Evolutionary conservation across 1,284 basidiomycete species (phyloP).

Genomic region (Cutaneotrichosporon sp.): DNA sequence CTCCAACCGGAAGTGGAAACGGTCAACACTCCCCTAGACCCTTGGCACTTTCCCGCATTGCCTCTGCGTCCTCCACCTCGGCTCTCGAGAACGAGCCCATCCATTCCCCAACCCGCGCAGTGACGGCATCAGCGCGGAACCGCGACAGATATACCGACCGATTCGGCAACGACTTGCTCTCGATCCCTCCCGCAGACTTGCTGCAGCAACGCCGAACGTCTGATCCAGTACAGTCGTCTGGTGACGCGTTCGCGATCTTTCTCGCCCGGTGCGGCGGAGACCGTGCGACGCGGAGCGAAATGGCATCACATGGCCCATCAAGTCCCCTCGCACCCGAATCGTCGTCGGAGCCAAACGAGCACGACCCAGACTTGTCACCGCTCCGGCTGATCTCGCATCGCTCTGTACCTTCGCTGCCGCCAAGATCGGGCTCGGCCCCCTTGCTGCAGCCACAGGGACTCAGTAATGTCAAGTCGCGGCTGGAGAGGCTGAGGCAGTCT

Average conservation of each 20-base stretch:
- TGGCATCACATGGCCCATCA: neutral
- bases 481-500: too few species aligned
- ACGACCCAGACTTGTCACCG: constrained; percentile 1
- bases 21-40: neutral
- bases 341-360: constrained; percentile 10
- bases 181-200: constrained; percentile 7
- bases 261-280: constrained; percentile 9
- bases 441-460: too few species aligned
- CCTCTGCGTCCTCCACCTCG: neutral
- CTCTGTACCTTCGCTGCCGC: too few species aligned
- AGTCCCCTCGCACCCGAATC: neutral
- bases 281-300: constrained; percentile 8
- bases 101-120: neutral
- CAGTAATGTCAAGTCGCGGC: too few species aligned
- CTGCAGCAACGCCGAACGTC: constrained; percentile 8
- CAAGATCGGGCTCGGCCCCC: too few species aligned
- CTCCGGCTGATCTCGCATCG: neutral
- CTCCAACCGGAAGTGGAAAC: neutral
- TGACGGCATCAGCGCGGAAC: neutral
- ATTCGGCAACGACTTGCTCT: neutral
- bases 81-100: neutral
- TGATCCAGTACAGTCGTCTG: constrained; percentile 2
- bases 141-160: neutral
- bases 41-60: neutral
- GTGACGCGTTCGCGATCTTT: constrained; percentile 5